Evolutionary conservation across 148 eudicot genomes (phyloP).

Genomic region (Simmondsia chinensis): DNA sequence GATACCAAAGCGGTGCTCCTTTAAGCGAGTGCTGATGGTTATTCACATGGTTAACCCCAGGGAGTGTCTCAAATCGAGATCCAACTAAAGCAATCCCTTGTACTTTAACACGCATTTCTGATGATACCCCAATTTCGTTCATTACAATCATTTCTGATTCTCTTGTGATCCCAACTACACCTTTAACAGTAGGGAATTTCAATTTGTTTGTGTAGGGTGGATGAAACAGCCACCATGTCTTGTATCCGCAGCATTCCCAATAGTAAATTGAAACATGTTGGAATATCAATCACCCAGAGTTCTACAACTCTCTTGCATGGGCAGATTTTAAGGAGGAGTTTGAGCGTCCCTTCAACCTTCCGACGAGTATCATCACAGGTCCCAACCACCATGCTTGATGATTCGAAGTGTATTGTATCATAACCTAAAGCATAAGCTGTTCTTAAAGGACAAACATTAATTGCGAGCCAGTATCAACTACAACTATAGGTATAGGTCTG

Average conservation of each 20-base stretch:
- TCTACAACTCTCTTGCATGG: neutral
- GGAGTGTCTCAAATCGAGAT: too few relatives aligned
- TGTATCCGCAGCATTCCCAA: neutral
- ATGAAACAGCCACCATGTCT: neutral
- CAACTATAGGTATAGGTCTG: neutral
- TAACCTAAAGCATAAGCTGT: neutral
- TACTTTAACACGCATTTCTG: too few relatives aligned
- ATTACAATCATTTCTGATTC: too few relatives aligned
- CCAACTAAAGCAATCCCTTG: too few relatives aligned
- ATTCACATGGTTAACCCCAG: too few relatives aligned
- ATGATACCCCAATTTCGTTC: too few relatives aligned
- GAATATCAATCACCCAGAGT: neutral
- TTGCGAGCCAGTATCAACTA: neutral
- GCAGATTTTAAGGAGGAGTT: neutral
- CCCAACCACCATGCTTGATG: neutral
- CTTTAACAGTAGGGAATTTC: neutral
- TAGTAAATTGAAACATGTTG: neutral
- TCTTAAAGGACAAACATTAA: neutral
- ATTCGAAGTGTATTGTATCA: neutral
- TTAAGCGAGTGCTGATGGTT: too few relatives aligned
- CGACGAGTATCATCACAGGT: neutral
- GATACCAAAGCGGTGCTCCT: too few relatives aligned
- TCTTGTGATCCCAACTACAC: too few relatives aligned
- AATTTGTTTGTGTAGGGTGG: conserved; percentile 4
- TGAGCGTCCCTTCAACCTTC: neutral